Percentiles rank a stretch among this genome's conserved stretches.
Evolutionary conservation across 805 yeast species (phyloP).

Genomic region (Nakazawaea peltata): DNA sequence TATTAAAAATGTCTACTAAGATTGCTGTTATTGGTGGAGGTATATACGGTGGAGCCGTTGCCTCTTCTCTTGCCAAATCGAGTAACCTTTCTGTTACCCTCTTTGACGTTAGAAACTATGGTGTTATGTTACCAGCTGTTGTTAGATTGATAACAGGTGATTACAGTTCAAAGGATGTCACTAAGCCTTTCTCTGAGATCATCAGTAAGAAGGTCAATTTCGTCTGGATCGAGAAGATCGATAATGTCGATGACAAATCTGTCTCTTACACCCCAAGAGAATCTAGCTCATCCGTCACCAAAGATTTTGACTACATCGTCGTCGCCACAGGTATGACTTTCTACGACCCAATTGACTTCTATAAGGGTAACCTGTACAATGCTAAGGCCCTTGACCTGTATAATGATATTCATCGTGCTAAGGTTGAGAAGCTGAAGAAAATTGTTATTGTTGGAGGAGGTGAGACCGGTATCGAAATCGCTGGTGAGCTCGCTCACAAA

Average conservation of each 20-base stretch:
- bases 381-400: constrained; percentile 12
- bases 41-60: constrained; percentile 1
- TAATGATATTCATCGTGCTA: constrained; percentile 11
- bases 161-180: constrained; percentile 2
- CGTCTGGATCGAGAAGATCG: constrained; percentile 14
- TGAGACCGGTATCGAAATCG: constrained; percentile 20
- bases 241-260: constrained; percentile 12
- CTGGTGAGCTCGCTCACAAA: constrained; percentile 21
- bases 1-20: background rate
- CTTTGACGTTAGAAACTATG: constrained; percentile 11
- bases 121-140: constrained; percentile 11
- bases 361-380: background rate
- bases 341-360: constrained; percentile 18
- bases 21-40: constrained; percentile 9
- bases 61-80: background rate
- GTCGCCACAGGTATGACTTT: constrained; percentile 24
- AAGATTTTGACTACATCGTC: constrained; percentile 18
- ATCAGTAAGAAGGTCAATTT: constrained; percentile 16
- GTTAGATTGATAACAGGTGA: constrained; percentile 12
- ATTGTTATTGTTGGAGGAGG: constrained; percentile 27
- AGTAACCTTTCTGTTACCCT: constrained; percentile 10
- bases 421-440: constrained; percentile 16
- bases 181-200: constrained; percentile 7
- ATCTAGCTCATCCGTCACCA: background rate
- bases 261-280: constrained; percentile 12